Evolutionary conservation across 2,329 filamentous ascomycete species (phyloP).

Genomic region (Penicillium sp.): DNA sequence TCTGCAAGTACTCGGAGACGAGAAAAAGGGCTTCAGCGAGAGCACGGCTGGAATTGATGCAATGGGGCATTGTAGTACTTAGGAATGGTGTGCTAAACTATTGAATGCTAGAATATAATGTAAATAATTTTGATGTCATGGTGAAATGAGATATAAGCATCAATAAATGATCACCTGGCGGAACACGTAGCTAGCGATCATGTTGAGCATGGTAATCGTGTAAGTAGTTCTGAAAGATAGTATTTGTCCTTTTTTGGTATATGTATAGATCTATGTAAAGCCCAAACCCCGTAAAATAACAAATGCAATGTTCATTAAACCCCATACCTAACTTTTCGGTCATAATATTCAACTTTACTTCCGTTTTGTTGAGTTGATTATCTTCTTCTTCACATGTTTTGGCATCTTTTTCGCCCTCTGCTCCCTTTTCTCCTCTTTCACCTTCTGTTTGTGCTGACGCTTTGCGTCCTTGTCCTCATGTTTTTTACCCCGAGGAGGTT

Average conservation of each 20-base stretch:
- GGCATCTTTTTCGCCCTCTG: conserved; percentile 94
- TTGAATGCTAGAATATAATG: too few species aligned
- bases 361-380: conserved; percentile 54
- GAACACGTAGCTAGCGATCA: too few species aligned
- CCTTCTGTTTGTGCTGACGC: conserved; percentile 78
- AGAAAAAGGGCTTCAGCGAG: neutral
- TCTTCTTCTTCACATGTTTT: conserved; percentile 89
- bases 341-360: conserved; percentile 22
- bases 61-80: neutral
- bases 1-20: conserved; percentile 27
- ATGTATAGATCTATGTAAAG: neutral
- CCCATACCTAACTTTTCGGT: neutral
- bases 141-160: too few species aligned
- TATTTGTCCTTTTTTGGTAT: neutral
- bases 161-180: too few species aligned
- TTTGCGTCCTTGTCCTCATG: conserved; percentile 92
- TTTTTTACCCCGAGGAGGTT: conserved; percentile 70
- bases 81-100: too few species aligned
- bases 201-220: too few species aligned
- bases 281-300: neutral
- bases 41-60: neutral
- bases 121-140: too few species aligned
- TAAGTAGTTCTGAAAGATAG: neutral
- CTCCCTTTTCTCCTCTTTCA: conserved; percentile 94
- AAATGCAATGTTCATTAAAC: conserved; percentile 1